Conservation (phyloP, 768 basidiomycete genomes). For the Rubroboletus satanas region DNA sequence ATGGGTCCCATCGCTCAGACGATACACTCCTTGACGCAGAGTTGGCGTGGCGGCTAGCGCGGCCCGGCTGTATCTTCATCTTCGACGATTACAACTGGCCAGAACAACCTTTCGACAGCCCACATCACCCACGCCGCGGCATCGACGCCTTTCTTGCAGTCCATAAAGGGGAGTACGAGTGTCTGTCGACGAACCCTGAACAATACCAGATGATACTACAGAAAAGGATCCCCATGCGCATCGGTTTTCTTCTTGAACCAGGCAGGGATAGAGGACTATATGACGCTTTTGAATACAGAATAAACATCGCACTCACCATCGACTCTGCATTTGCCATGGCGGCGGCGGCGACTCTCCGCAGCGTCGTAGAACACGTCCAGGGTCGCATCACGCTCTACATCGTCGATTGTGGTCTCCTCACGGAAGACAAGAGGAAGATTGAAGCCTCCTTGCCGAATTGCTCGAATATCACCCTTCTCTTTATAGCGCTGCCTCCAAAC, state of each 20-base stretch:
- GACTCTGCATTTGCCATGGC: constrained; percentile 46
- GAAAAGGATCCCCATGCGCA: constrained; percentile 49
- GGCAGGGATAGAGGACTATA: neutral
- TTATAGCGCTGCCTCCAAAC: constrained; percentile 35
- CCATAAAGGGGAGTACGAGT: constrained; percentile 47
- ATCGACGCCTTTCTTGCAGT: constrained; percentile 53
- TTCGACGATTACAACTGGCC: constrained; percentile 60
- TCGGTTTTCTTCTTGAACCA: constrained; percentile 40
- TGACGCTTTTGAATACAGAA: constrained; percentile 40
- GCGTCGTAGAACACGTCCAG: constrained; percentile 34
- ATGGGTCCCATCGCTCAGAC: constrained; percentile 57
- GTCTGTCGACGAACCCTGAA: constrained; percentile 32
- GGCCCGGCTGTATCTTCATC: constrained; percentile 47
- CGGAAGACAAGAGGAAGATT: constrained; percentile 34
- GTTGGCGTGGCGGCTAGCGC: constrained; percentile 52
- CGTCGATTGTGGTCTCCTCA: constrained; percentile 43
- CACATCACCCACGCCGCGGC: constrained; percentile 53
- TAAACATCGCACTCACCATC: constrained; percentile 44
- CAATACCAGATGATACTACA: constrained; percentile 52
- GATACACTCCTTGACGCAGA: constrained; percentile 62
- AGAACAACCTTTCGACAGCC: constrained; percentile 43
- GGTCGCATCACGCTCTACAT: constrained; percentile 48
- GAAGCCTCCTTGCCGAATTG: constrained; percentile 24
- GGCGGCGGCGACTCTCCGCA: constrained; percentile 46
- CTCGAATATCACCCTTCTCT: constrained; percentile 39